A percentile compares a stretch with the other conserved stretches of the same genome.
Conservation (phyloP, 495 filamentous ascomycete species). For the Penicillium dipodomyicola region DNA sequence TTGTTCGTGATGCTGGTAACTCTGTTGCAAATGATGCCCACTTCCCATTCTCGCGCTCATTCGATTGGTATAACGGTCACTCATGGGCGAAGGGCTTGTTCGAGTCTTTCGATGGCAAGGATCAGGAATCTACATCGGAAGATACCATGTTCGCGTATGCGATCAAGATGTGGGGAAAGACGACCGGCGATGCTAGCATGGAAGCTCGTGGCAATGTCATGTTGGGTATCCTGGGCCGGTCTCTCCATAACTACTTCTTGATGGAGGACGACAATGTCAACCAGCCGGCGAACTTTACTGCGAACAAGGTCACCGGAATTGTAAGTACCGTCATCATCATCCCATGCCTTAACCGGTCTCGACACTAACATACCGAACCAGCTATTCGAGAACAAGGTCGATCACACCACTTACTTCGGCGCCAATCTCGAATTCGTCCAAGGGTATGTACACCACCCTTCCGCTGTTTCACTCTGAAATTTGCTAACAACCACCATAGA, state of each 20-base stretch:
- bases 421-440: constrained; percentile 77
- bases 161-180: constrained; percentile 89
- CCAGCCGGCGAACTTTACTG: constrained; percentile 73
- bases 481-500: constrained; percentile 30
- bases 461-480: neutral
- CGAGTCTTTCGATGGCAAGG: constrained; percentile 85
- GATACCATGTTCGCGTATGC: constrained; percentile 87
- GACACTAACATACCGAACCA: constrained; percentile 23
- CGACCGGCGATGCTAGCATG: constrained; percentile 71
- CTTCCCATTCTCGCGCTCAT: constrained; percentile 83
- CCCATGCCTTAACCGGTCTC: neutral
- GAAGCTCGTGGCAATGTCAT: constrained; percentile 86
- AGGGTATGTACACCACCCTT: constrained; percentile 45
- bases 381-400: constrained; percentile 95
- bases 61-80: constrained; percentile 96
- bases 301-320: constrained; percentile 88
- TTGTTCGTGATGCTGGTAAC: constrained; percentile 78
- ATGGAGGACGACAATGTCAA: constrained; percentile 66
- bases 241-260: constrained; percentile 77
- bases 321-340: constrained; percentile 34
- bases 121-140: constrained; percentile 89
- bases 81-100: constrained; percentile 96
- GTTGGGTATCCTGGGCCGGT: constrained; percentile 69
- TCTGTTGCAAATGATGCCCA: constrained; percentile 64
- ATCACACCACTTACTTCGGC: constrained; percentile 95